These are phyloP conservation scores for Backusella luteola DNA, from an alignment of 192 early-diverging fungal species.

Conservation along the genomic window DNA sequence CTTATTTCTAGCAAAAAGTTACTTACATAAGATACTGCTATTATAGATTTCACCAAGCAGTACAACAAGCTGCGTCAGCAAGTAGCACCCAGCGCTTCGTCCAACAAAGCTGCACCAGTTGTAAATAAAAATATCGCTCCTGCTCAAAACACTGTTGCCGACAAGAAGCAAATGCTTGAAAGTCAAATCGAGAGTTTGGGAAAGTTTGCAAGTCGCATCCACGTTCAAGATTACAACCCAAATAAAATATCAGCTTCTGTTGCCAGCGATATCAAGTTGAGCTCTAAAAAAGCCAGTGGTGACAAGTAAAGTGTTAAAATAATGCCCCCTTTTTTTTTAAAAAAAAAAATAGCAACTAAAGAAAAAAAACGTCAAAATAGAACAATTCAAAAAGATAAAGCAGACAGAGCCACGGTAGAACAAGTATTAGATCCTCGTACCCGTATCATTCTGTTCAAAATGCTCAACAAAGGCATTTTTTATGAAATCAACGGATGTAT, in stretches of 20 bases:
- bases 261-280: conserved; percentile 53
- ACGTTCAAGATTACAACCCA: conserved; percentile 52
- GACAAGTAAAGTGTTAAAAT: conserved; percentile 43
- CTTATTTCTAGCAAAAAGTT: not conserved
- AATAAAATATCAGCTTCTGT: conserved; percentile 41
- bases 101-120: conserved; percentile 20
- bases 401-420: conserved; percentile 94
- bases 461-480: conserved; percentile 87
- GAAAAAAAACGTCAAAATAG: not conserved
- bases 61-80: conserved; percentile 83
- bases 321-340: not conserved
- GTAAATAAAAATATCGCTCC: conserved; percentile 8
- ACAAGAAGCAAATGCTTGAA: conserved; percentile 45
- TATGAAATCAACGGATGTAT: conserved; percentile 97
- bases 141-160: conserved; percentile 20
- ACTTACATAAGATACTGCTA: conserved; percentile 1
- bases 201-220: conserved; percentile 71
- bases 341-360: not conserved
- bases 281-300: conserved; percentile 61
- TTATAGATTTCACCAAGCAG: conserved; percentile 89
- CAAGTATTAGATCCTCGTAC: conserved; percentile 98
- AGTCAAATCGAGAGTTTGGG: conserved; percentile 57
- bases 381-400: conserved; percentile 74
- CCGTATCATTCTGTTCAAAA: conserved; percentile 94
- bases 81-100: conserved; percentile 34